Evolutionary conservation across 1,284 basidiomycete species (phyloP), one percentile per base, ranked within the genome.

Genomic region (Peniophora sp.): DNA sequence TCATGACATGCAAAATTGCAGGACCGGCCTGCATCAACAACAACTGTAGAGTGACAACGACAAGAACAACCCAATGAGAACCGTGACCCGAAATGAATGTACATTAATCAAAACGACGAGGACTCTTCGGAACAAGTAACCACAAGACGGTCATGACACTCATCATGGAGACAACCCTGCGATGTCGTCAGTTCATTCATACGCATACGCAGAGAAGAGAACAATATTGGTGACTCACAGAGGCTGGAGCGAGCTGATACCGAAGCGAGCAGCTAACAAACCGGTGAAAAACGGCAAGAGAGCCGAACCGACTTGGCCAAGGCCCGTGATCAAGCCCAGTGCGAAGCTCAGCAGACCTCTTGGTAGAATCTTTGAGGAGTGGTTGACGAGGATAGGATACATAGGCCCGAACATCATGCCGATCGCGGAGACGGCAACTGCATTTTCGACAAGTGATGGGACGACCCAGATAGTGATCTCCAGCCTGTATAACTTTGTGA

Each of bases 381-480:
- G 71, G 49, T 73, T 74, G 65, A 80, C 73, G 36, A 70, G 64
- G 53, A 79, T 73, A 1, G 78, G 77, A 56, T 72, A 81, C 60
- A 79, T 72, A 1, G 78, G 79, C 0, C 65, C 65, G 19, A 66
- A 56, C 24, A 79, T 57, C 35, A 81, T 53, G 14, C 79, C 81
- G 50, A 81, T 68, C 27, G 81, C 61, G 1, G 74, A 69, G 9
- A 82, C 71, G 9, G 73, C 69, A 10, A 81, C 62, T 1, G 76
- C 79, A 41, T 68, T 69, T 34, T 69, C 71, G 25, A 79, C 63
- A 43, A 82, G 63, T 2, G 70, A 74, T 0, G 77, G 78, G 1
- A 79, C 73, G 8, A 78, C 66, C 81, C 81, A 82, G 27, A 83
- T 64, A 32, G 78, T 64, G 47, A 83, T 56, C 55, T 82, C 77